phyloP scores from a whole-genome alignment of 1,139 yeast species.

The Magnusiomyces suaveolens region DNA sequence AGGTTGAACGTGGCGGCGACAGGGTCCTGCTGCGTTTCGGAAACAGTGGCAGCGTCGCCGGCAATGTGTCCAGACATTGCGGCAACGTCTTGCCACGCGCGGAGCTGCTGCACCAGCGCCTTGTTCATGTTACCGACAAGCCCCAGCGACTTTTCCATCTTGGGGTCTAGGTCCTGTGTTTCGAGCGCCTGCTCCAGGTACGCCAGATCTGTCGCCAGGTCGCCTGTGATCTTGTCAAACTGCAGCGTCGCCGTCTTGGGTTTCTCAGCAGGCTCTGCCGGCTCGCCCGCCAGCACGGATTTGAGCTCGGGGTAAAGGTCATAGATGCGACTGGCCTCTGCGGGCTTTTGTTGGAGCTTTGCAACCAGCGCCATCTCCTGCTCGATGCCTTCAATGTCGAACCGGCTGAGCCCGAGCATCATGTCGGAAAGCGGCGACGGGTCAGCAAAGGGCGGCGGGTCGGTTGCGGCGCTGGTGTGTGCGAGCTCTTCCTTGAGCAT shows the following conservation, averaged over 20 bases:
- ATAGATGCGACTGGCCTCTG: not conserved
- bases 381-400: not conserved
- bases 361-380: not conserved
- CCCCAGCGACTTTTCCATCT: not conserved
- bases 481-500: not conserved
- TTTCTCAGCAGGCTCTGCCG: not conserved
- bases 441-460: too few species aligned
- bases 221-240: not conserved
- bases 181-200: not conserved
- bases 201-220: not conserved
- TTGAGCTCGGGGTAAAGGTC: not conserved
- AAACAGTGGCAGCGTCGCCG: not conserved
- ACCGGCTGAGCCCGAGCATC: not conserved
- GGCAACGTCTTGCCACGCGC: not conserved
- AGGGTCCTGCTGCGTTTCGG: not conserved
- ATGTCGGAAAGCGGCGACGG: too few species aligned
- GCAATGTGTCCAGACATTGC: not conserved
- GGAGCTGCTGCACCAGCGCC: not conserved
- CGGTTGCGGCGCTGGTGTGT: not conserved
- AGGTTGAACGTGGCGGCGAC: not conserved
- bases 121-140: not conserved
- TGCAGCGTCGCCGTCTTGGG: not conserved
- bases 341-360: not conserved
- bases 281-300: not conserved
- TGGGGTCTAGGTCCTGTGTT: not conserved